These are phyloP conservation scores for Russula brevipes DNA, from an alignment of 768 basidiomycete genomes.

Conservation along the genomic window DNA sequence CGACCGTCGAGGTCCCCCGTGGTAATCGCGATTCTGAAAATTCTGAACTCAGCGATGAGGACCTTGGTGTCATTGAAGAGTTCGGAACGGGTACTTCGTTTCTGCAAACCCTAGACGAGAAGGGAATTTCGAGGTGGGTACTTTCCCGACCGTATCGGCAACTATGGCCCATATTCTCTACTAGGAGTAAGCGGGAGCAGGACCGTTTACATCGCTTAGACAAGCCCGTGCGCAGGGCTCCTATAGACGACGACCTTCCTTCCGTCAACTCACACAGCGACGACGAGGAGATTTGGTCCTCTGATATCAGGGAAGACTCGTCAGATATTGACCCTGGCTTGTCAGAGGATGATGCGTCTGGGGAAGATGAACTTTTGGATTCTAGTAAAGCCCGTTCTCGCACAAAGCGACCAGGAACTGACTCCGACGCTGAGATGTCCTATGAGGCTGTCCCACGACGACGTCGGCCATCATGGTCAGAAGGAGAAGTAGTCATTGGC, in stretches of 20 bases:
- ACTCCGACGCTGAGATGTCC: slow-evolving; percentile 62
- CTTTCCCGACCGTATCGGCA: slow-evolving; percentile 3
- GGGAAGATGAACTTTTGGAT: slow-evolving; percentile 28
- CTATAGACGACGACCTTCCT: slow-evolving; percentile 56
- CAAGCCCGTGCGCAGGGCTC: slow-evolving; percentile 47
- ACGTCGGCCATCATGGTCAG: slow-evolving; percentile 41
- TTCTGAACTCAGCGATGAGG: slow-evolving; percentile 54
- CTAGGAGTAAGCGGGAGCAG: slow-evolving; percentile 82
- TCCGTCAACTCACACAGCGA: slow-evolving; percentile 64
- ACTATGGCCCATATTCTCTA: slow-evolving; percentile 2
- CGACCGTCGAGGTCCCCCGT: slow-evolving; percentile 57
- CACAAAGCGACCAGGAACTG: slow-evolving; percentile 29
- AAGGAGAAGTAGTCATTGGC: slow-evolving; percentile 47
- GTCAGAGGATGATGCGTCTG: slow-evolving; percentile 31
- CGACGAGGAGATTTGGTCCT: slow-evolving; percentile 49
- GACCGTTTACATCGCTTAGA: slow-evolving; percentile 60
- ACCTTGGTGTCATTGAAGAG: slow-evolving; percentile 58
- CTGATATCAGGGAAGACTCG: slow-evolving; percentile 36
- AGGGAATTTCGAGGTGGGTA: slow-evolving; percentile 73
- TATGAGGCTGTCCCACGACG: slow-evolving; percentile 64
- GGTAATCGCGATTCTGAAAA: slow-evolving; percentile 47
- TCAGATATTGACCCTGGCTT: slow-evolving; percentile 26
- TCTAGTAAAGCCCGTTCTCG: slow-evolving; percentile 23
- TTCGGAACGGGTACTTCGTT: slow-evolving; percentile 63
- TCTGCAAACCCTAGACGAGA: slow-evolving; percentile 64